Base-by-base conservation (phyloP, 768 basidiomycete species). In the Boletus rex-veris region DNA sequence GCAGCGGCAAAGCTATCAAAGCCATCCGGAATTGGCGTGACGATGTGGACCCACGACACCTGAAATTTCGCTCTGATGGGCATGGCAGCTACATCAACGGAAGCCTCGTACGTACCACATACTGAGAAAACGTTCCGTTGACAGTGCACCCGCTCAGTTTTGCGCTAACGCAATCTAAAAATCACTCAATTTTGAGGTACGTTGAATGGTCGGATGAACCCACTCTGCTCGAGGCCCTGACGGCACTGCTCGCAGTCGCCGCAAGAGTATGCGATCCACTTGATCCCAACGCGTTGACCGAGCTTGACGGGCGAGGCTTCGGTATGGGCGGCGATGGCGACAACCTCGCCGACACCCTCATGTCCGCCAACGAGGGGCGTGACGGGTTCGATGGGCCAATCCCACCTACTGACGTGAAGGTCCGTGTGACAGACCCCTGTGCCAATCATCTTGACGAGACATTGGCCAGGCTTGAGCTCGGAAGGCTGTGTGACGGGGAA, bases 381-480 rank as follows among this genome's bases (percentile, higher is more conserved):
- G 48, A 75, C 80, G 33, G 82, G 75, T n/a, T 77, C 69, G 10
- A 89, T 53, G 0, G 92, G 92, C 93, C 93, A 94, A 65, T 94
- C 92, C 41, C 80, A 82, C 37, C 79, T 70, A 36, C 80, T 81
- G 26, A 85, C 85, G 62, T 92, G 91, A 14, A 90, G 77, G 63
- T 92, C 91, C 4, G 87, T 89, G 65, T 92, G 90, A 72, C 91
- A 92, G n/a, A 92, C 89, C 52, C 90, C 90, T 7, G 86, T 84
- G 72, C 81, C 85, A 35, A 79, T 76, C 64, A 92, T 75, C 70
- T 88, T 85, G 68, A 92, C 75, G 58, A 92, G 83, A 64, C 85
- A 88, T 70, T 90, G 84, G 43, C 84, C 85, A 1, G 84, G 84
- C 0, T 69, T 71, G 65, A 88, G 85, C 4, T 84, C 74, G 16